Base-by-base conservation (phyloP, 345 rosid species). In the Erucastrum elatum region DNA sequence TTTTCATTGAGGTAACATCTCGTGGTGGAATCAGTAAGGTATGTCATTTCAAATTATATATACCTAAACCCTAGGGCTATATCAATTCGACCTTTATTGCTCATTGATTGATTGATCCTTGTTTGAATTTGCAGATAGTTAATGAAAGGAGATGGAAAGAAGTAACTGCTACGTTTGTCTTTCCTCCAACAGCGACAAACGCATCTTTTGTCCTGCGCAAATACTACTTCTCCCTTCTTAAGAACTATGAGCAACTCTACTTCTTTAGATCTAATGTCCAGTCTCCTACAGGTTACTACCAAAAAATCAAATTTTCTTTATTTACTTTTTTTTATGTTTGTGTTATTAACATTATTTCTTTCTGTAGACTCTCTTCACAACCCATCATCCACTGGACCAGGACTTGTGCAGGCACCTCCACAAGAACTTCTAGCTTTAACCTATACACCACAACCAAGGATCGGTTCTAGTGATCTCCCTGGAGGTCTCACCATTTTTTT, bases 11-110 rank as follows among this genome's bases (percentile, higher is more conserved):
- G 83, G 99, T 96, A 68, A 96, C 99, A 16, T 72, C 96, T 75
- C 95, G 97, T 6, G 99, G 99, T 59, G 99, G 99, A 34, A 84
- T 96, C 73, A 90, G 85, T 77, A 96, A 93, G 98, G 99, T 91
- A 86, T 67, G 77, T 15, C 46, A 61, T 77, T 39, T 63, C 6
- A 39, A 70, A 37, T 44, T 10, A 10, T 51, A 77, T 10, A 10
- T 51, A 77, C 30, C n/a, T 2, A 27, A 33, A n/a, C 51, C 26
- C 51, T 11, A 44, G 16, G n/a, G 37, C 31, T 25, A 51, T 74
- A 30, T 62, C 15, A 26, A 27, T 60, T 46, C 34, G 63, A 31
- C 75, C 33, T 75, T 1, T 1, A 62, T 49, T 26, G 25, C 17
- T 46, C 75, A 61, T 58, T 58, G 29, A 73, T 2, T 72, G 46